Evolutionary conservation across 2,329 filamentous ascomycete species (phyloP).

Genomic region (Drechslerella coelobrocha): DNA sequence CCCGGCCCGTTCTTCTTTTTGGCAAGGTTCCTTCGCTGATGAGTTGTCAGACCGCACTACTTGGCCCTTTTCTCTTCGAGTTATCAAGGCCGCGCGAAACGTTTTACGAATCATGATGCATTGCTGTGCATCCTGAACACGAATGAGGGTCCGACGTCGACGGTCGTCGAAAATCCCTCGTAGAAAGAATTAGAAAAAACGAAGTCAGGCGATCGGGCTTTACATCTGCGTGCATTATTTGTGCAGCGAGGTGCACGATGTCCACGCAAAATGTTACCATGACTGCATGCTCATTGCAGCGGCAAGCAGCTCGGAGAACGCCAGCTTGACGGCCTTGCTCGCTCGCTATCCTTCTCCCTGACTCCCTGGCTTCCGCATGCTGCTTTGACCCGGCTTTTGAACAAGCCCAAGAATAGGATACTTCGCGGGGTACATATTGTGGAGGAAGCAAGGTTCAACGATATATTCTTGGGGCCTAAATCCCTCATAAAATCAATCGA

Average conservation of each 20-base stretch:
- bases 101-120: constrained; percentile 51
- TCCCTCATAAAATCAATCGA: constrained; percentile 50
- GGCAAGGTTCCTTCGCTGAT: constrained; percentile 50
- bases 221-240: constrained; percentile 51
- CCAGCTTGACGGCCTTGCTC: constrained; percentile 30
- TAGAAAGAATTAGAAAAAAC: constrained; percentile 29
- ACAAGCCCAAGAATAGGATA: constrained; percentile 49
- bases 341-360: constrained; percentile 18
- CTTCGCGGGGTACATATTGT: constrained; percentile 51
- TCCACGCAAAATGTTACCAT: constrained; percentile 49
- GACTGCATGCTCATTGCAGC: constrained; percentile 41
- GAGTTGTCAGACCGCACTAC: constrained; percentile 45
- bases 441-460: constrained; percentile 50
- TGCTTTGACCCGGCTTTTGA: constrained; percentile 46
- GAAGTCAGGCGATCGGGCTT: constrained; percentile 50
- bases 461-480: constrained; percentile 44
- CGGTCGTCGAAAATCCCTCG: constrained; percentile 39
- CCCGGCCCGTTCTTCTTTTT: constrained; percentile 28
- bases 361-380: constrained; percentile 48
- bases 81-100: constrained; percentile 35
- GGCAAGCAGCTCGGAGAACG: constrained; percentile 41
- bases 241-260: constrained; percentile 47
- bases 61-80: constrained; percentile 34
- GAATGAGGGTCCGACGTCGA: constrained; percentile 37
- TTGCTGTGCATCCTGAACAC: constrained; percentile 45